A percentile compares a stretch with the other conserved stretches of the same genome.
Conservation (phyloP, 768 basidiomycete genomes). For the Leccinum broughii region DNA sequence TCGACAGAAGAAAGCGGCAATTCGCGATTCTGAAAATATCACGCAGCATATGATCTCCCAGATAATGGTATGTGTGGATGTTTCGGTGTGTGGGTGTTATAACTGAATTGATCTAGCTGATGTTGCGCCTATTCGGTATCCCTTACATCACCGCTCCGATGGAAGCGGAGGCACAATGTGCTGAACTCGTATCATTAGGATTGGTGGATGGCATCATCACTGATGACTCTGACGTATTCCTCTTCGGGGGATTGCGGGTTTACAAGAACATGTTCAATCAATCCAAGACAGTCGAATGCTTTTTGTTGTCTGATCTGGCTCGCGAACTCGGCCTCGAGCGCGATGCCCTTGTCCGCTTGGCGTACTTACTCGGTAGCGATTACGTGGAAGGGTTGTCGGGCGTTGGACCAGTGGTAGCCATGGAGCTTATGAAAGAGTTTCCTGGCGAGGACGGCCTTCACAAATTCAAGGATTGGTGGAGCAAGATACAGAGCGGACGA, state of each 20-base stretch:
- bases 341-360: slow-evolving; percentile 83
- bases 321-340: slow-evolving; percentile 87
- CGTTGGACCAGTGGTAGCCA: slow-evolving; percentile 93
- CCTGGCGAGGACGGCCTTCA: slow-evolving; percentile 81
- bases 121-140: slow-evolving; percentile 93
- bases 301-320: slow-evolving; percentile 77
- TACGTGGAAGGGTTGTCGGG: slow-evolving; percentile 92
- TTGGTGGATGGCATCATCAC: slow-evolving; percentile 98
- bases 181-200: slow-evolving; percentile 79
- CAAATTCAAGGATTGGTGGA: slow-evolving; percentile 94
- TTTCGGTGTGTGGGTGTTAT: slow-evolving; percentile 3
- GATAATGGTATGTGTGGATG: slow-evolving; percentile 51
- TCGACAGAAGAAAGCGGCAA: slow-evolving; percentile 81
- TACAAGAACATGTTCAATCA: slow-evolving; percentile 99
- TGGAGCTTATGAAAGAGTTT: slow-evolving; percentile 95
- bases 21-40: slow-evolving; percentile 94
- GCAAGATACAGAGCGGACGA: slow-evolving; percentile 84
- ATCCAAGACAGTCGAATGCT: slow-evolving; percentile 97
- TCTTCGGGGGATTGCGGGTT: slow-evolving; percentile 93
- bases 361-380: slow-evolving; percentile 95
- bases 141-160: slow-evolving; percentile 98
- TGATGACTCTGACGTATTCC: slow-evolving; percentile 98
- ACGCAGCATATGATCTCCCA: slow-evolving; percentile 94
- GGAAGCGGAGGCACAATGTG: slow-evolving; percentile 99
- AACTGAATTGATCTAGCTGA: slow-evolving; percentile 49